These are phyloP conservation scores for Coemansia sp. DNA, from an alignment of 192 early-diverging fungal species.

Conservation along the genomic window DNA sequence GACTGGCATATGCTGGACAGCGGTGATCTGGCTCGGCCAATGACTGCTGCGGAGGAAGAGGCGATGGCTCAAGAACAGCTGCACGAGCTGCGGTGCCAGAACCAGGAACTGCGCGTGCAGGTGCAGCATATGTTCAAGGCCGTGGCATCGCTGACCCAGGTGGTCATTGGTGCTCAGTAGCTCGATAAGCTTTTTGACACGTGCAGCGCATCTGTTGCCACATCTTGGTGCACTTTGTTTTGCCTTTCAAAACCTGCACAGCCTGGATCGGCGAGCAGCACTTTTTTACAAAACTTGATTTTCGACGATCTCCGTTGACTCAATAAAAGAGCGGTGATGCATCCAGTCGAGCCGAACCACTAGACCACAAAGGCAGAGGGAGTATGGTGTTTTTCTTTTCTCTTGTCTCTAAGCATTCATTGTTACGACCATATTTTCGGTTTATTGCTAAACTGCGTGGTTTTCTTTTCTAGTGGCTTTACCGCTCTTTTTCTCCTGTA, in stretches of 20 bases:
- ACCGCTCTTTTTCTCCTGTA: conserved; percentile 3
- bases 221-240: neutral
- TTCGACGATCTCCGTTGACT: no score
- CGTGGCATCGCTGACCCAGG: conserved; percentile 18
- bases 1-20: conserved; percentile 18
- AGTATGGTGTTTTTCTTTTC: no score
- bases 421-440: no score
- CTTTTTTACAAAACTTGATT: no score
- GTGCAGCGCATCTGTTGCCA: neutral
- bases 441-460: no score
- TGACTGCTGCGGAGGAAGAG: conserved; percentile 3
- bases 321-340: no score
- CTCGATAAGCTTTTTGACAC: neutral
- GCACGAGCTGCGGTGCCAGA: conserved; percentile 7
- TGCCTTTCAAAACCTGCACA: neutral
- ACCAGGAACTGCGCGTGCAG: conserved; percentile 13
- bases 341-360: no score
- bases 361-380: no score
- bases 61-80: conserved; percentile 10
- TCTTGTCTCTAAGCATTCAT: no score
- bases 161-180: conserved; percentile 8
- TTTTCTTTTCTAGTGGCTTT: conserved; percentile 1
- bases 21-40: neutral
- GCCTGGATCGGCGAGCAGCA: neutral
- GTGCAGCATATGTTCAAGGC: conserved; percentile 12